These are phyloP conservation scores for Ceratobasidium sp. DNA, from an alignment of 1,284 basidiomycete species.

Conservation along the genomic window DNA sequence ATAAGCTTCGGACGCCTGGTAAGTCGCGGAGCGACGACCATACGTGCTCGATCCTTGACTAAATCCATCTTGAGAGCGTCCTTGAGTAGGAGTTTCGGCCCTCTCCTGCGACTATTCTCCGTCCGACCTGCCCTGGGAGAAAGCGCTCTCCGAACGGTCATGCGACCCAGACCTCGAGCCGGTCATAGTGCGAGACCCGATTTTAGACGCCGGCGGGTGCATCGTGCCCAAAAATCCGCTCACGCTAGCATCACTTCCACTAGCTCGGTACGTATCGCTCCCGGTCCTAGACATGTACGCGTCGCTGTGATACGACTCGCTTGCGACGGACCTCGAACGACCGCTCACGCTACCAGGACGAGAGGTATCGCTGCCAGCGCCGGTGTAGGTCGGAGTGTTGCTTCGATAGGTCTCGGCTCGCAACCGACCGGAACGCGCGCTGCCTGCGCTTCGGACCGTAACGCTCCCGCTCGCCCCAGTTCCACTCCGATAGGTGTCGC, in stretches of 20 bases:
- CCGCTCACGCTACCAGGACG: conserved; percentile 10
- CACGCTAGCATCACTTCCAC: conserved; percentile 17
- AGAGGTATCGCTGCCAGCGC: neutral
- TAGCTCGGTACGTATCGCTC: conserved; percentile 29
- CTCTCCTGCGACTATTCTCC: neutral
- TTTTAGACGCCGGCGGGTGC: conserved; percentile 22
- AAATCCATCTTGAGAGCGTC: conserved; percentile 11
- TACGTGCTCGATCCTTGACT: conserved; percentile 12
- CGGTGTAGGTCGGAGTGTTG: conserved; percentile 2
- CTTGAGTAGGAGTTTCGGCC: conserved; percentile 2
- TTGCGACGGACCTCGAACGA: conserved; percentile 7
- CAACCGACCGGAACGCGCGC: neutral
- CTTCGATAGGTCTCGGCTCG: conserved; percentile 29
- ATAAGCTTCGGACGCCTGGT: conserved; percentile 24
- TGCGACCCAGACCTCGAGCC: conserved; percentile 5
- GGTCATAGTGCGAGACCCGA: neutral
- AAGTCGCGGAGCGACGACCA: conserved; percentile 16
- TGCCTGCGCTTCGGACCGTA: conserved; percentile 17
- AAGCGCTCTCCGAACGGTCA: conserved; percentile 11
- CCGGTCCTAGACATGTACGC: conserved; percentile 13
- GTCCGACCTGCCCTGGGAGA: conserved; percentile 7
- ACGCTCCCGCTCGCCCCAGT: conserved; percentile 18
- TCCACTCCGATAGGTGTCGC: neutral
- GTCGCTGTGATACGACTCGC: neutral
- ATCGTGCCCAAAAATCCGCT: conserved; percentile 27